phyloP scores from a whole-genome alignment of 2,329 filamentous ascomycete genomes.

The Penicillium paneum region DNA sequence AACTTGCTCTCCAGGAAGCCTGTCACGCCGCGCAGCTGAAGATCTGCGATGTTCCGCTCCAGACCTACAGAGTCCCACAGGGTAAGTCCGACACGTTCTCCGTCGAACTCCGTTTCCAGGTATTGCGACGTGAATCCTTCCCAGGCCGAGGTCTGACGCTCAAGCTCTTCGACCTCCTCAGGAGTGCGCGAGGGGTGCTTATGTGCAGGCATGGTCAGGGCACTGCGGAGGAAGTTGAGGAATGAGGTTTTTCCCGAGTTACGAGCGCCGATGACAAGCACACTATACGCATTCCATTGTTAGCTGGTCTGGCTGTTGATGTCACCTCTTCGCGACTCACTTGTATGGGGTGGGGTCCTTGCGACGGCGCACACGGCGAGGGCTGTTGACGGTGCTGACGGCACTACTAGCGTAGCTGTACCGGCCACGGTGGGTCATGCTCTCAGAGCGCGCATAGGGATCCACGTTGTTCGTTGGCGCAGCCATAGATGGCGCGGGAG shows the following conservation, averaged over 20 bases:
- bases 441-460: constrained; percentile 79
- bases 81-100: constrained; percentile 85
- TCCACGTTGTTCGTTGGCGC: constrained; percentile 50
- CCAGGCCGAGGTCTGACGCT: constrained; percentile 54
- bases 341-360: constrained; percentile 99
- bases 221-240: constrained; percentile 87
- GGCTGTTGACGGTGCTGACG: constrained; percentile 87
- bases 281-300: constrained; percentile 51
- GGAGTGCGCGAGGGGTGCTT: constrained; percentile 61
- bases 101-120: constrained; percentile 90
- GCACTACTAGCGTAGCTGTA: constrained; percentile 95
- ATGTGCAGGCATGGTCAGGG: constrained; percentile 76
- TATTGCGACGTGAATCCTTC: constrained; percentile 80
- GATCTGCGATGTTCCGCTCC: constrained; percentile 90
- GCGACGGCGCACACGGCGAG: constrained; percentile 83
- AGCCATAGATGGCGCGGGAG: constrained; percentile 23
- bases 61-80: constrained; percentile 95
- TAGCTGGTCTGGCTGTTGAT: not conserved
- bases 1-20: constrained; percentile 96
- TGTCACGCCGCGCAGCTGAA: constrained; percentile 88
- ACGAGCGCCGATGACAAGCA: constrained; percentile 84
- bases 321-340: constrained; percentile 57
- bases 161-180: constrained; percentile 56
- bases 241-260: constrained; percentile 94
- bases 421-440: constrained; percentile 93